These are phyloP conservation scores for Exobasidium cylindrosporum DNA, from an alignment of 1,284 basidiomycete genomes.

Conservation along the genomic window DNA sequence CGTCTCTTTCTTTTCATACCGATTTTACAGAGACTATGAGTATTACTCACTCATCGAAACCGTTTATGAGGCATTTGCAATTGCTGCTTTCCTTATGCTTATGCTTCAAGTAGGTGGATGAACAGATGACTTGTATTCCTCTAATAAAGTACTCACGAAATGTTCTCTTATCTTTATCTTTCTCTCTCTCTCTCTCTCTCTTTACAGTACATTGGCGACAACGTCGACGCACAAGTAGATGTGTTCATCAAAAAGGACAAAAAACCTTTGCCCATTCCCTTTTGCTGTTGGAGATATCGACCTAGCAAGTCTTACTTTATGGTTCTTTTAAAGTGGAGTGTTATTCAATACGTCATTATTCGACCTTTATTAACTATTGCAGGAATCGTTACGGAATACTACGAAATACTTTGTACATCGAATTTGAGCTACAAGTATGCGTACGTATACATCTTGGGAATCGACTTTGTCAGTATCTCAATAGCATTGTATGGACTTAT, in stretches of 20 bases:
- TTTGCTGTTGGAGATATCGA: conserved; percentile 54
- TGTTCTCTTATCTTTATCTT: too few relatives aligned
- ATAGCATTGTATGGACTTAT: conserved; percentile 55
- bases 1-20: conserved; percentile 11
- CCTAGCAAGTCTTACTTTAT: conserved; percentile 36
- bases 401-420: conserved; percentile 23
- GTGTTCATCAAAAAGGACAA: conserved; percentile 79
- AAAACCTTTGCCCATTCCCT: conserved; percentile 68
- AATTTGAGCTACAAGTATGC: conserved; percentile 25
- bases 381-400: conserved; percentile 26
- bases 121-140: too few relatives aligned
- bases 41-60: conserved; percentile 70
- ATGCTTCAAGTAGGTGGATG: too few relatives aligned
- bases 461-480: conserved; percentile 24
- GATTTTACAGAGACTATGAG: conserved; percentile 21
- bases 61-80: conserved; percentile 65
- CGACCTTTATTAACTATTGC: conserved; percentile 25
- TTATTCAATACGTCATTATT: conserved; percentile 31
- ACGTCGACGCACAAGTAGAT: conserved; percentile 61
- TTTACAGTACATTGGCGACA: conserved; percentile 77
- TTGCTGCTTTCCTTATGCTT: conserved; percentile 63
- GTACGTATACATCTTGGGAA: conserved; percentile 24
- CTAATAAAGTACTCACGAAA: too few relatives aligned
- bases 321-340: conserved; percentile 28
- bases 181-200: too few relatives aligned